Evolutionary conservation across 208 protist species (phyloP).

Genomic region (Porcisia deanei): DNA sequence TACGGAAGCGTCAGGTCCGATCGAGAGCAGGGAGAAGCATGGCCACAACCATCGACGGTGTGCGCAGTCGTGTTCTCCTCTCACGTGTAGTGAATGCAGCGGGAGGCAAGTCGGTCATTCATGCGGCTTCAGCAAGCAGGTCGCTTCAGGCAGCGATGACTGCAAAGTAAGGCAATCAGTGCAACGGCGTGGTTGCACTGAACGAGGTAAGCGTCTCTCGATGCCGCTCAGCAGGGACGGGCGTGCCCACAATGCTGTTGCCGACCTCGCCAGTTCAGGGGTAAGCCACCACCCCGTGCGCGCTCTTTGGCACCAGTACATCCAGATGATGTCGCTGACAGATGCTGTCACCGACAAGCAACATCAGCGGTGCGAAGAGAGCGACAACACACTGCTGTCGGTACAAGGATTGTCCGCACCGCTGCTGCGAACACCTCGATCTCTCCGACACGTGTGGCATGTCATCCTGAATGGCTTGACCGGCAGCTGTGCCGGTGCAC

Average conservation of each 20-base stretch:
- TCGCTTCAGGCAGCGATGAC: not conserved
- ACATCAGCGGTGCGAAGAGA: not conserved
- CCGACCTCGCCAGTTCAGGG: not conserved
- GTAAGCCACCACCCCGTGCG: not conserved
- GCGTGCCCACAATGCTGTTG: no score
- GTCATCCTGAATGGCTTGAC: constrained; percentile 20
- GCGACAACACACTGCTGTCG: not conserved
- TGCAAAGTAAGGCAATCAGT: not conserved
- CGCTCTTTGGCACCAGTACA: constrained; percentile 12
- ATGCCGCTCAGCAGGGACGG: not conserved
- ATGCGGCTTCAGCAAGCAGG: not conserved
- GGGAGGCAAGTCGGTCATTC: not conserved
- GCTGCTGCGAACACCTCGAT: constrained; percentile 11
- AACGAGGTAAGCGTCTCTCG: not conserved
- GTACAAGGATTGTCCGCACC: not conserved
- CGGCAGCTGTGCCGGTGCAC: not conserved
- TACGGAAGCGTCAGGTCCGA: not conserved
- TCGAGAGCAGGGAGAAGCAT: not conserved
- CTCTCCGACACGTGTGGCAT: constrained; percentile 28
- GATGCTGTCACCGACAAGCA: not conserved
- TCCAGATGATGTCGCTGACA: not conserved
- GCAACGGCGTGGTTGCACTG: not conserved
- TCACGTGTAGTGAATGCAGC: no score
- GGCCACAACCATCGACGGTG: not conserved
- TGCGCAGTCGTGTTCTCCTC: not conserved